Conservation (phyloP, 1,284 basidiomycete species). For the Ustilago curta region DNA sequence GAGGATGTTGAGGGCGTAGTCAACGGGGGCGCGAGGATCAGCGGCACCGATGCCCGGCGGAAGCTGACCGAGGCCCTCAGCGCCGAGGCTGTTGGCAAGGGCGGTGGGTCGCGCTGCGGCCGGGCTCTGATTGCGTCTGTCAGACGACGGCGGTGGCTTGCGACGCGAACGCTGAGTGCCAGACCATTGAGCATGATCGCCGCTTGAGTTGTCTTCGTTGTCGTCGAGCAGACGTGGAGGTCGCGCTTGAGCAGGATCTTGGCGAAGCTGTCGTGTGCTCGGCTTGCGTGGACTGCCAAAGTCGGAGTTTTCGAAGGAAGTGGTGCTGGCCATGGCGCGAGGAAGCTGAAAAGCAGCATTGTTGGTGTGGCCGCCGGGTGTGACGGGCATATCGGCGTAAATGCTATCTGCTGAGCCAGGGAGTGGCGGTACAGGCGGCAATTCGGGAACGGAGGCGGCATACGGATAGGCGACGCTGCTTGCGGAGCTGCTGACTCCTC, state of each 20-base stretch:
- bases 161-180: slow-evolving; percentile 16
- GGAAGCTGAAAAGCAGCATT: slow-evolving; percentile 40
- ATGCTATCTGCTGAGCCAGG: slow-evolving; percentile 32
- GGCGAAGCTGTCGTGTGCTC: slow-evolving; percentile 25
- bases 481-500: slow-evolving; percentile 41
- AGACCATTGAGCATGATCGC: slow-evolving; percentile 39
- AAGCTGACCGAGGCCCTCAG: slow-evolving; percentile 44
- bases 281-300: slow-evolving; percentile 29
- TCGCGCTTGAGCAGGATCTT: slow-evolving; percentile 16
- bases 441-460: slow-evolving; percentile 21
- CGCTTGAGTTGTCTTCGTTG: slow-evolving; percentile 41
- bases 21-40: slow-evolving; percentile 54
- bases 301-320: slow-evolving; percentile 41
- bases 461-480: slow-evolving; percentile 28
- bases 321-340: slow-evolving; percentile 44
- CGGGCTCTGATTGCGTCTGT: slow-evolving; percentile 12
- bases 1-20: slow-evolving; percentile 65
- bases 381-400: slow-evolving; percentile 43
- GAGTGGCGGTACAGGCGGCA: slow-evolving; percentile 54
- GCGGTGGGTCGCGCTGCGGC: slow-evolving; percentile 27
- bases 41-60: slow-evolving; percentile 50
- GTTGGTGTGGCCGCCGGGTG: slow-evolving; percentile 41
- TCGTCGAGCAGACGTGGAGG: slow-evolving; percentile 21
- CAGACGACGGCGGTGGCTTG: slow-evolving; percentile 8
- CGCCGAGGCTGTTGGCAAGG: slow-evolving; percentile 36